Conservation (phyloP, 768 basidiomycete genomes). For the Coprinellus micaceus region DNA sequence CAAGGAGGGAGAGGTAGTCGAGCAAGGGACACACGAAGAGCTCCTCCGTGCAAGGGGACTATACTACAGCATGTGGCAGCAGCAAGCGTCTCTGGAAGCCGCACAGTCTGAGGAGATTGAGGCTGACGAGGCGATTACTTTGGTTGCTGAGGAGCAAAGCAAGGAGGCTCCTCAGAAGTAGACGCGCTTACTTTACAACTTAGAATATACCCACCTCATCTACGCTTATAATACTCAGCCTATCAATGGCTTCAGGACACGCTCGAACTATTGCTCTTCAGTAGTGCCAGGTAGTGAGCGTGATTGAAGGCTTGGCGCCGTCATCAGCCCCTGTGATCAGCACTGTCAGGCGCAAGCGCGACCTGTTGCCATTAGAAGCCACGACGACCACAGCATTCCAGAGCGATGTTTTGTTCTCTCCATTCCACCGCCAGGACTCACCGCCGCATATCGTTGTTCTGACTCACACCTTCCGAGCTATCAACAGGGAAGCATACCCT, state of each 20-base stretch:
- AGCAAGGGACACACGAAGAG: conserved; percentile 91
- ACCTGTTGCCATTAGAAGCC: no score
- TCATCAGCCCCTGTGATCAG: no score
- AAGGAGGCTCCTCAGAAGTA: background rate
- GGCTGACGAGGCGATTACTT: conserved; percentile 4
- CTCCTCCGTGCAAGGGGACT: conserved; percentile 67
- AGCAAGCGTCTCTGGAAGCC: conserved; percentile 54
- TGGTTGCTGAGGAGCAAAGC: conserved; percentile 8
- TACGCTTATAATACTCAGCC: no score
- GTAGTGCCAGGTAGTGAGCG: no score
- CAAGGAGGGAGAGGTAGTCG: conserved; percentile 84
- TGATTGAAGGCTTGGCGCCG: no score
- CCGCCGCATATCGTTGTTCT: no score
- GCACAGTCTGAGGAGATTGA: conserved; percentile 15
- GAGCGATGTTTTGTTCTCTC: background rate
- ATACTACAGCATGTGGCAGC: conserved; percentile 80
- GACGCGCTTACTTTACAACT: background rate
- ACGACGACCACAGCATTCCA: background rate
- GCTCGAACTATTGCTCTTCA: no score
- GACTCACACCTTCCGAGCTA: no score
- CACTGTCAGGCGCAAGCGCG: no score
- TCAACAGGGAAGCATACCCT: no score
- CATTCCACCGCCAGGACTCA: background rate
- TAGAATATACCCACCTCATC: no score
- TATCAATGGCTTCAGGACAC: no score